Conservation (phyloP, 768 basidiomycete species). For the Lactarius tabidus region DNA sequence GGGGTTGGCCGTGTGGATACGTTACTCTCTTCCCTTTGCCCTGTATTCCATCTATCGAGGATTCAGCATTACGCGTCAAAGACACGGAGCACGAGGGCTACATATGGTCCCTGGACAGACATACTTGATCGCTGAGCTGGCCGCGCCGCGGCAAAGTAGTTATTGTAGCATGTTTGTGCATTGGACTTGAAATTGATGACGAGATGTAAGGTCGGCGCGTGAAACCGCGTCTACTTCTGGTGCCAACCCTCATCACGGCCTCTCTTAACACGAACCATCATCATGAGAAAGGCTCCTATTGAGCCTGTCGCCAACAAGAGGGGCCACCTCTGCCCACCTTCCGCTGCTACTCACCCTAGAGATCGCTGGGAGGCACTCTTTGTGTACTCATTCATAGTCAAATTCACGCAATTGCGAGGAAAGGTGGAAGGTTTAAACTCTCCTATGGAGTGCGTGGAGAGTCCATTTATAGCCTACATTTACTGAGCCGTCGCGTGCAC, state of each 20-base stretch:
- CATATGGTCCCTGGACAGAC: background rate
- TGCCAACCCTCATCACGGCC: slow-evolving; percentile 23
- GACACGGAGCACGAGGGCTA: background rate
- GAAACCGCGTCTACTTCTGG: slow-evolving; percentile 29
- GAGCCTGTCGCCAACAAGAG: slow-evolving; percentile 41
- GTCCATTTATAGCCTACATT: slow-evolving; percentile 26
- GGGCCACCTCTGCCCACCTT: slow-evolving; percentile 50
- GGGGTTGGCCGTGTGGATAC: background rate
- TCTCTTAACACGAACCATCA: slow-evolving; percentile 27
- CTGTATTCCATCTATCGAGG: background rate
- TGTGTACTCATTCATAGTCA: slow-evolving; percentile 81
- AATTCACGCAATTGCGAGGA: slow-evolving; percentile 68
- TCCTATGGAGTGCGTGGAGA: slow-evolving; percentile 71
- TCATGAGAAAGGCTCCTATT: slow-evolving; percentile 34
- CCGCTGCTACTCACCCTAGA: slow-evolving; percentile 66
- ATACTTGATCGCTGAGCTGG: slow-evolving; percentile 9
- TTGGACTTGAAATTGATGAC: slow-evolving; percentile 32
- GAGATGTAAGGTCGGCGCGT: slow-evolving; percentile 30
- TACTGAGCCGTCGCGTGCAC: slow-evolving; percentile 12
- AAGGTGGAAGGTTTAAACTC: slow-evolving; percentile 78
- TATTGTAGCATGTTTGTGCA: slow-evolving; percentile 35
- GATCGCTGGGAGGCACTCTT: slow-evolving; percentile 87
- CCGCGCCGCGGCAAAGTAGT: slow-evolving; percentile 18
- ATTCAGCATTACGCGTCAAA: background rate
- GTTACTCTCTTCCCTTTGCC: background rate